phyloP scores from a whole-genome alignment of 1,139 yeast species.

The Torulaspora pretoriensis region DNA sequence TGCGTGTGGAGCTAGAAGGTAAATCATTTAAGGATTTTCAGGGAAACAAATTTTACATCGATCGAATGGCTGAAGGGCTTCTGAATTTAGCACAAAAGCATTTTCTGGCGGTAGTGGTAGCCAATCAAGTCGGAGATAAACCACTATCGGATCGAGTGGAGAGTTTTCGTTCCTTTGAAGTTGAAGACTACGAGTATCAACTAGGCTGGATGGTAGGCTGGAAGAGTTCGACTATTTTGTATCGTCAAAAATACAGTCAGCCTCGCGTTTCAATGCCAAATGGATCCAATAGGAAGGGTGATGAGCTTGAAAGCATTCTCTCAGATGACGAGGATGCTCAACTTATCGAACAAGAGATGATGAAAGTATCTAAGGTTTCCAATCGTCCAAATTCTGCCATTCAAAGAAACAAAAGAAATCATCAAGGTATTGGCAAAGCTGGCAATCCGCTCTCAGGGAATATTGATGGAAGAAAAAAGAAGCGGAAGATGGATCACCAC shows the following conservation, averaged over 20 bases:
- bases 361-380: conserved; percentile 9
- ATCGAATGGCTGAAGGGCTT: conserved; percentile 47
- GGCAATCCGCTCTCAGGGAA: neutral
- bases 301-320: conserved; percentile 22
- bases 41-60: conserved; percentile 44
- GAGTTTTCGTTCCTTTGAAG: conserved; percentile 26
- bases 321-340: conserved; percentile 36
- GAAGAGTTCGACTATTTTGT: conserved; percentile 45
- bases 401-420: conserved; percentile 2
- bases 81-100: conserved; percentile 46
- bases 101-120: conserved; percentile 60
- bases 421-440: neutral
- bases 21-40: conserved; percentile 37
- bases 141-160: conserved; percentile 35
- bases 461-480: conserved; percentile 4
- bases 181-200: conserved; percentile 62
- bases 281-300: neutral
- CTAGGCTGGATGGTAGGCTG: conserved; percentile 74
- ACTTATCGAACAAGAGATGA: conserved; percentile 26
- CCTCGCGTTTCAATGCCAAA: conserved; percentile 1
- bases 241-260: conserved; percentile 29
- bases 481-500: conserved; percentile 30
- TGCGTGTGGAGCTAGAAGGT: conserved; percentile 59
- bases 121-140: conserved; percentile 78
- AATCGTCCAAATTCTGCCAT: neutral